These are phyloP conservation scores for Trifolium dubium DNA, from an alignment of 306 rosid species.

Conservation along the genomic window DNA sequence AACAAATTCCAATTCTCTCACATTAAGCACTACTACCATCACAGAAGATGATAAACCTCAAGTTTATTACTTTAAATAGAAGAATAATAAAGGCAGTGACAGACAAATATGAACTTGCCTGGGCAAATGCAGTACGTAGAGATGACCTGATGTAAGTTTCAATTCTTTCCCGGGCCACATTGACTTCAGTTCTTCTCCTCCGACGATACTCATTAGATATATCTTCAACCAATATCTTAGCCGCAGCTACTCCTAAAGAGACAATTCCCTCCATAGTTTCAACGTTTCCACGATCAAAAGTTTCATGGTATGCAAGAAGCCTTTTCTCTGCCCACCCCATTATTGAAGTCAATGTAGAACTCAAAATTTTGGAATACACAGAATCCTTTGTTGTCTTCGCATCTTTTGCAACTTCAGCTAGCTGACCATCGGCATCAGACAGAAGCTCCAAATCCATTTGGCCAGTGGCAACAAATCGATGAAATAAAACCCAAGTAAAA, in stretches of 20 bases:
- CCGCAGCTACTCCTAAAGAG: slow-evolving; percentile 91
- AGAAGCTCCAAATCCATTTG: slow-evolving; percentile 82
- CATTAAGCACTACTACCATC: slow-evolving; percentile 12
- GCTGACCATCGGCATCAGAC: slow-evolving; percentile 72
- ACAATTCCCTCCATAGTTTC: slow-evolving; percentile 92
- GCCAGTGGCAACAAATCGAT: slow-evolving; percentile 91
- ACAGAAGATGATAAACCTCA: slow-evolving; percentile 29
- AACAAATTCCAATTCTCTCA: slow-evolving; percentile 6
- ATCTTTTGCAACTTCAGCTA: slow-evolving; percentile 92
- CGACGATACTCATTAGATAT: slow-evolving; percentile 92
- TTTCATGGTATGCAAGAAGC: slow-evolving; percentile 98
- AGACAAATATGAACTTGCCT: slow-evolving; percentile 67
- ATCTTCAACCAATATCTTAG: slow-evolving; percentile 90
- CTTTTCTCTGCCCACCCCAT: slow-evolving; percentile 99
- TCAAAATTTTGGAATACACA: slow-evolving; percentile 76
- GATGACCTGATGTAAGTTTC: slow-evolving; percentile 97
- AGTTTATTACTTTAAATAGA: slow-evolving; percentile 27
- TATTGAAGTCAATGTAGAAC: slow-evolving; percentile 85
- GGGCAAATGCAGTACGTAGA: slow-evolving; percentile 94
- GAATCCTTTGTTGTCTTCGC: slow-evolving; percentile 89
- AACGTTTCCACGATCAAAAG: slow-evolving; percentile 78
- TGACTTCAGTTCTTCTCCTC: slow-evolving; percentile 85
- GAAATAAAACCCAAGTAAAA: slow-evolving; percentile 94
- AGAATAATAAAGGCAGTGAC: slow-evolving; percentile 2
- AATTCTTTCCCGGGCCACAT: slow-evolving; percentile 88